These are phyloP conservation scores for Pycnococcus provasolii DNA, from an alignment of 139 green algal genomes.

Conservation along the genomic window DNA sequence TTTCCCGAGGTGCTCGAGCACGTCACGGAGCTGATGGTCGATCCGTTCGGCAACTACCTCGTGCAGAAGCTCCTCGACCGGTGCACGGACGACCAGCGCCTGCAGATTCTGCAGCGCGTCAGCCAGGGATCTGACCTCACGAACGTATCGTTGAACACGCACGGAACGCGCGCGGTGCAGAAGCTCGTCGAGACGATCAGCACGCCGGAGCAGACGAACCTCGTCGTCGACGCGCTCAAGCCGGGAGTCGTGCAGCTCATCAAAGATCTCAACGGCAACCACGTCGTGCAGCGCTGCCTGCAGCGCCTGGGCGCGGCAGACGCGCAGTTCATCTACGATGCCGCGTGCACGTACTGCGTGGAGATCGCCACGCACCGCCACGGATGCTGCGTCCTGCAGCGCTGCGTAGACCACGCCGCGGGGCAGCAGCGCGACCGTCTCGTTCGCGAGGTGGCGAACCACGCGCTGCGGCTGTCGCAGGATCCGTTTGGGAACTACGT, in stretches of 20 bases:
- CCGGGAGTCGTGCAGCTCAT: conserved; percentile 86
- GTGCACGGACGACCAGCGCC: conserved; percentile 80
- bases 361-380: conserved; percentile 94
- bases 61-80: conserved; percentile 96
- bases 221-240: conserved; percentile 69
- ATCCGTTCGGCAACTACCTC: conserved; percentile 99
- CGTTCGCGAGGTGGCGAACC: conserved; percentile 62
- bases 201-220: conserved; percentile 43
- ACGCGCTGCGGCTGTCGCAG: conserved; percentile 77
- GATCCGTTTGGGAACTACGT: conserved; percentile 90
- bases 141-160: conserved; percentile 29
- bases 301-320: conserved; percentile 42
- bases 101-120: conserved; percentile 62
- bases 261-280: conserved; percentile 96
- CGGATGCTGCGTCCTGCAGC: conserved; percentile 97
- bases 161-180: conserved; percentile 93
- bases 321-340: conserved; percentile 89
- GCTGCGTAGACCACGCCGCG: conserved; percentile 93
- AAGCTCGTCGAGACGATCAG: conserved; percentile 88
- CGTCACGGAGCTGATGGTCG: conserved; percentile 86
- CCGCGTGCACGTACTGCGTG: conserved; percentile 64
- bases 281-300: conserved; percentile 96
- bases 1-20: conserved; percentile 64
- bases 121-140: conserved; percentile 15
- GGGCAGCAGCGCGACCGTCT: conserved; percentile 59